Evolutionary conservation across 2,329 filamentous ascomycete species (phyloP), one percentile per base, ranked within the genome.

Genomic region (Hypomyces perniciosus): DNA sequence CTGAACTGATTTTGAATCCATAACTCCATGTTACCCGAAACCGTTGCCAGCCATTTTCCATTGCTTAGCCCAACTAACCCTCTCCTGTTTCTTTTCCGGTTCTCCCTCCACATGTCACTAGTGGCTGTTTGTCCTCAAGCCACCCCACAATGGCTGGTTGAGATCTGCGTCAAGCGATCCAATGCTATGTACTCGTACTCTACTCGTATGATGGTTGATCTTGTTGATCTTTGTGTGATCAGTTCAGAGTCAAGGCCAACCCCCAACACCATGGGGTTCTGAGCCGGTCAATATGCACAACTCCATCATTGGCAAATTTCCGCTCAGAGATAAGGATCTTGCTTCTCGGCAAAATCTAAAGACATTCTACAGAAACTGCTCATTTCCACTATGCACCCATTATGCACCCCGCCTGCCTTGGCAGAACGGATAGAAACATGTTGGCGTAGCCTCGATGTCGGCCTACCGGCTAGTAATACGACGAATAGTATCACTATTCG

Each of bases 361-460:
- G 12, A 31, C 34, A 20, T 20, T 41, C 41, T 44, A 13, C 42
- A 43, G 44, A 20, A 47, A n/a, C 29, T 42, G 29, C 46, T 48
- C 46, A 48, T 51, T 51, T 51, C 44, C 49, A 47, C 49, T 38
- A 44, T 51, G 49, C 44, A 27, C 30, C 42, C 44, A 34, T 34
- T 45, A 50, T n/a, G 41, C 48, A 40, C 48, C 35, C 28, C 48
- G 29, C 35, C 37, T 41, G 26, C 48, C 45, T 44, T 41, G 42
- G 34, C 47, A 34, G 40, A 40, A 45, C 42, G 37, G 35, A 34
- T 28, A 31, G 34, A 34, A 27, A 37, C 42, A 45, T 44, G 42
- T 35, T 50, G 40, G 47, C 47, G 41, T 40, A 50, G 44, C 47
- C 47, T 27, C 34, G 40, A 44, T 41, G 48, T 42, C 42, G 48